phyloP scores from a whole-genome alignment of 108 stramenopile genomes.

The Ochromonas danica region DNA sequence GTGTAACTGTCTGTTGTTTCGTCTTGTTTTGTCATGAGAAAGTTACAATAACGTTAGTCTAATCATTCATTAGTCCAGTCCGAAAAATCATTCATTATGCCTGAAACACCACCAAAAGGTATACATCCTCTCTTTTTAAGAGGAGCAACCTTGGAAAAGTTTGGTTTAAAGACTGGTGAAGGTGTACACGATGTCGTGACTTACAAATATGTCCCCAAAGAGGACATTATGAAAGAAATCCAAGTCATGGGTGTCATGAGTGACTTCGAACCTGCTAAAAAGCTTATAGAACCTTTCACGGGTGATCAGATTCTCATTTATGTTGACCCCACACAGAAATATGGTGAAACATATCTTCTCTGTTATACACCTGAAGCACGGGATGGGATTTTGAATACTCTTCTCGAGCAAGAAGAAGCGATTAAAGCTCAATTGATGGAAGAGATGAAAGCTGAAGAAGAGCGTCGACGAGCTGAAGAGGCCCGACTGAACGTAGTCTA shows the following conservation, averaged over 20 bases:
- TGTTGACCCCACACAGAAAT: conserved; percentile 46
- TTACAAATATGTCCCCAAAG: conserved; percentile 47
- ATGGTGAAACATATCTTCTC: conserved; percentile 59
- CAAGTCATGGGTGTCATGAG: conserved; percentile 58
- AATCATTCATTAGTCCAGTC: too few species aligned
- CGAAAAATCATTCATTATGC: background rate
- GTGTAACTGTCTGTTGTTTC: too few species aligned
- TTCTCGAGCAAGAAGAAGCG: conserved; percentile 41
- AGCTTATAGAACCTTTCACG: conserved; percentile 48
- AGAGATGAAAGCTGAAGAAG: conserved; percentile 47
- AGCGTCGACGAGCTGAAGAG: conserved; percentile 50
- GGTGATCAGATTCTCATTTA: conserved; percentile 54
- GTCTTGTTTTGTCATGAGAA: too few species aligned
- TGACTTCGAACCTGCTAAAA: conserved; percentile 59
- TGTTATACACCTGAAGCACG: conserved; percentile 52
- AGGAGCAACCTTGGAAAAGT: conserved; percentile 51
- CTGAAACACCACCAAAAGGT: conserved; percentile 29
- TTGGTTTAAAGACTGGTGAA: conserved; percentile 45
- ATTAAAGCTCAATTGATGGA: conserved; percentile 38
- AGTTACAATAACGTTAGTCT: too few species aligned
- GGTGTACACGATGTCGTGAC: conserved; percentile 47
- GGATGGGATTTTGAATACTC: conserved; percentile 23
- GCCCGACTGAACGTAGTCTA: conserved; percentile 56
- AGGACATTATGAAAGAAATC: conserved; percentile 50
- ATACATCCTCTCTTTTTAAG: conserved; percentile 44